Evolutionary conservation across 306 rosid species (phyloP).

Genomic region (Astragalus membranaceus): DNA sequence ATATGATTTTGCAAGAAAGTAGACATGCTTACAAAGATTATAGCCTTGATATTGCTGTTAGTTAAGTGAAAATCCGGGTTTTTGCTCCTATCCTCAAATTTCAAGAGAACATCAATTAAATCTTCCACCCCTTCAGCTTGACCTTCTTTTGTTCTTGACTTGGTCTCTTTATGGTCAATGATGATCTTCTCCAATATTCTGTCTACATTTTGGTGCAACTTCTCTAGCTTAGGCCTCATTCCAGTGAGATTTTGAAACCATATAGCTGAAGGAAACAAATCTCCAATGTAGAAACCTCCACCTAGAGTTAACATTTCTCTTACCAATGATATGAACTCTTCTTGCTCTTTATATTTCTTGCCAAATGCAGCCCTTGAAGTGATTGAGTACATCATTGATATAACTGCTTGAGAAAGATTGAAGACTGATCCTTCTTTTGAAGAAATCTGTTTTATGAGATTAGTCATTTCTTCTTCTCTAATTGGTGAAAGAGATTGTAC

Average conservation of each 20-base stretch:
- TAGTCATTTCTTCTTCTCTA: slow-evolving; percentile 26
- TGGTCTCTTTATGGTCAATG: slow-evolving; percentile 1
- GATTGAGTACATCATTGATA: neutral
- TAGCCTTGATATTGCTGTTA: slow-evolving; percentile 6
- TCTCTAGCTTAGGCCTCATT: slow-evolving; percentile 22
- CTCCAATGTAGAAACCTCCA: slow-evolving; percentile 24
- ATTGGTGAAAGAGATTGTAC: slow-evolving; percentile 11
- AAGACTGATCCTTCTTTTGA: neutral
- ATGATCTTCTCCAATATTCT: slow-evolving; percentile 9
- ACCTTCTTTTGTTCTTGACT: neutral
- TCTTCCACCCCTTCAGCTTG: neutral
- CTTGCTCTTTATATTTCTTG: slow-evolving; percentile 19
- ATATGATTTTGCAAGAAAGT: neutral
- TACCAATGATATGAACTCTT: neutral
- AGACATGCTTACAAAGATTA: slow-evolving; percentile 12
- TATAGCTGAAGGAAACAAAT: slow-evolving; percentile 34
- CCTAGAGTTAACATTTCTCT: neutral
- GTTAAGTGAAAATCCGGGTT: neutral
- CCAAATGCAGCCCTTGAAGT: slow-evolving; percentile 36
- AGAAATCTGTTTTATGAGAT: neutral
- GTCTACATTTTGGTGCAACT: neutral
- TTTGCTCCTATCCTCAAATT: neutral
- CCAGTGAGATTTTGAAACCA: slow-evolving; percentile 21
- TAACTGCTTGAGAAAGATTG: slow-evolving; percentile 20
- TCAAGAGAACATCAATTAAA: slow-evolving; percentile 21